A percentile compares a stretch with the other conserved stretches of the same genome.
phyloP scores from a whole-genome alignment of 2,329 filamentous ascomycete species.

The Lecanosticta acicola region DNA sequence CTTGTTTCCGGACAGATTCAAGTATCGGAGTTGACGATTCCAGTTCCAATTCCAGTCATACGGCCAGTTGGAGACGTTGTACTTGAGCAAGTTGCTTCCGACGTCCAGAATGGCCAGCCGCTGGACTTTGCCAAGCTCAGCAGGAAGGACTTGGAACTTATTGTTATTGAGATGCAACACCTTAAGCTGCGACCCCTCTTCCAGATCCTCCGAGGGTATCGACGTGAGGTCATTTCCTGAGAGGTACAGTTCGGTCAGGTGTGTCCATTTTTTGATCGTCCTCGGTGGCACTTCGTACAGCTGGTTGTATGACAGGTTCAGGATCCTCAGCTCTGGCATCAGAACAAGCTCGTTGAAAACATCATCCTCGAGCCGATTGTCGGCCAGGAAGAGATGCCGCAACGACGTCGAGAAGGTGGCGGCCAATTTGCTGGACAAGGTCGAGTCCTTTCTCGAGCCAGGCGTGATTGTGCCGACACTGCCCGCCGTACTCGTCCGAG shows the following conservation, averaged over 20 bases:
- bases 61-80: conserved; percentile 97
- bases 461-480: conserved; percentile 49
- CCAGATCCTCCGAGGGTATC: conserved; percentile 86
- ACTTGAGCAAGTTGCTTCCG: conserved; percentile 90
- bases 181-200: conserved; percentile 80
- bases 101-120: conserved; percentile 90
- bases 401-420: conserved; percentile 86
- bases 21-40: conserved; percentile 88
- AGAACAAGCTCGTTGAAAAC: conserved; percentile 87
- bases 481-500: conserved; percentile 78
- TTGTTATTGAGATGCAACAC: conserved; percentile 95
- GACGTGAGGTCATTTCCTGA: conserved; percentile 92
- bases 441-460: conserved; percentile 76
- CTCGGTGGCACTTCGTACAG: conserved; percentile 87
- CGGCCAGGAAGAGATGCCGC: conserved; percentile 78
- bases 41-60: conserved; percentile 99
- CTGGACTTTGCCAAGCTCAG: conserved; percentile 89
- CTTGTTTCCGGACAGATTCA: conserved; percentile 96
- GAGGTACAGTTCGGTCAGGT: conserved; percentile 85
- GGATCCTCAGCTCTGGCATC: conserved; percentile 73
- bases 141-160: conserved; percentile 93
- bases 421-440: conserved; percentile 68
- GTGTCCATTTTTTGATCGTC: conserved; percentile 81
- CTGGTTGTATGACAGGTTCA: conserved; percentile 94
- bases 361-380: conserved; percentile 91